phyloP scores from a whole-genome alignment of 2,329 filamentous ascomycete species.

The Chaetomiaceae sp. region DNA sequence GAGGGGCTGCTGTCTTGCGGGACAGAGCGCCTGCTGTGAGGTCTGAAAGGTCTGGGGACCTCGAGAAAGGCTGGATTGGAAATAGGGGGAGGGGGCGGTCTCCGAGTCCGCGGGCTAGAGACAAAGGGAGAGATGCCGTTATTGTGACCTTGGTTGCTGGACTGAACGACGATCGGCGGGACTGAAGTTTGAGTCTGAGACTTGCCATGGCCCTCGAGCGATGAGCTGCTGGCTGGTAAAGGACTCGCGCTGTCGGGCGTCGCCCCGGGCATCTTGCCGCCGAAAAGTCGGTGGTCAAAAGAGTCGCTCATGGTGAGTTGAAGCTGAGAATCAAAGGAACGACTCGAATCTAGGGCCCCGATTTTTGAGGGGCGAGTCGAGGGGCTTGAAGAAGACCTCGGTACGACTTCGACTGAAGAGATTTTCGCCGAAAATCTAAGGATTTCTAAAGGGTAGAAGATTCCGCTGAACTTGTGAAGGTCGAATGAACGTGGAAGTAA shows the following conservation, averaged over 20 bases:
- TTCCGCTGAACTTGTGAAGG: neutral
- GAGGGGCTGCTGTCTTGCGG: neutral
- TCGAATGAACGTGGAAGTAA: neutral
- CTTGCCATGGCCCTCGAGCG: too few species aligned
- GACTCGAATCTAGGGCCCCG: neutral
- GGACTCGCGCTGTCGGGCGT: conserved; percentile 1
- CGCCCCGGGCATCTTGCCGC: conserved; percentile 9
- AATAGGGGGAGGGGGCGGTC: neutral
- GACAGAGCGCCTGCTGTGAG: neutral
- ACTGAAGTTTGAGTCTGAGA: neutral
- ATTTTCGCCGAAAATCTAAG: too few species aligned
- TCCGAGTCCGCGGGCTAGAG: neutral
- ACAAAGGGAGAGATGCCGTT: neutral
- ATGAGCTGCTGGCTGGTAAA: neutral
- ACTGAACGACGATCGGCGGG: neutral
- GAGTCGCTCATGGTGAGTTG: neutral
- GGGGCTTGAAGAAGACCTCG: neutral
- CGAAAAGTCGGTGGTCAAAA: neutral
- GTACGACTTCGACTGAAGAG: neutral
- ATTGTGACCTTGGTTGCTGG: neutral
- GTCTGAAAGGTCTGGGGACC: neutral
- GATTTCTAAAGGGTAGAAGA: neutral
- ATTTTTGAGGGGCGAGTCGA: neutral
- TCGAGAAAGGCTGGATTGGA: neutral
- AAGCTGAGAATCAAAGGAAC: neutral